These are phyloP conservation scores for Galerina sulciceps DNA, from an alignment of 768 basidiomycete species.

Conservation along the genomic window DNA sequence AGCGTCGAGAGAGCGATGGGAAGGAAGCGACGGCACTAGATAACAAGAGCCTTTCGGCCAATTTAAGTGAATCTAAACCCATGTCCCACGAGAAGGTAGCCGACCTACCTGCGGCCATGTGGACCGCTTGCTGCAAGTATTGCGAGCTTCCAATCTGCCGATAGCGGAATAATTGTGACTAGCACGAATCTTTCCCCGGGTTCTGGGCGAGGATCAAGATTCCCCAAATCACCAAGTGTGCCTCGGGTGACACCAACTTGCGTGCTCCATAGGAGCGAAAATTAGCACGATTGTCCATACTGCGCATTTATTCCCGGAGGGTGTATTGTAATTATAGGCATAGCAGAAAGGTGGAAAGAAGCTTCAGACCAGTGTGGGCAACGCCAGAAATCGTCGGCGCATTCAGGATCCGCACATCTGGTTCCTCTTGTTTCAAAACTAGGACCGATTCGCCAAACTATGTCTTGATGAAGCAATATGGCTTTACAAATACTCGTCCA, in stretches of 20 bases:
- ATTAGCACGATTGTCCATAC: neutral
- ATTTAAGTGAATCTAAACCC: neutral
- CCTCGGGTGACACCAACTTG: neutral
- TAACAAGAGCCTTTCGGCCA: constrained; percentile 6
- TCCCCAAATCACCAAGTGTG: neutral
- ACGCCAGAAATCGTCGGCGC: no score
- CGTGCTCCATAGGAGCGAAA: neutral
- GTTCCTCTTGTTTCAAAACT: no score
- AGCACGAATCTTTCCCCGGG: constrained; percentile 5
- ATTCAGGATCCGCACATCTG: no score
- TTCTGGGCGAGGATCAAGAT: neutral
- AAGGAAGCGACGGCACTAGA: neutral
- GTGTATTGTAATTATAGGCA: no score
- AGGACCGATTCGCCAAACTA: no score
- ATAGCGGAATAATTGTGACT: constrained; percentile 1
- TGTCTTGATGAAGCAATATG: no score
- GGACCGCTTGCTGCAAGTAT: constrained; percentile 3
- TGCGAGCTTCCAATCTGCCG: neutral
- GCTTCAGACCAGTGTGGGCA: no score
- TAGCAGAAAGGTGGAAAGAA: no score
- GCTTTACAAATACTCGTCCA: no score
- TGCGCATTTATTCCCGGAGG: neutral
- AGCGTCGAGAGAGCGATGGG: neutral
- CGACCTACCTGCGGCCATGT: constrained; percentile 8
- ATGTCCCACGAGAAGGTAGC: constrained; percentile 15